Percentiles rank a stretch among this genome's conserved stretches.
phyloP scores from a whole-genome alignment of 345 rosid genomes.

The Cochlearia excelsa region DNA sequence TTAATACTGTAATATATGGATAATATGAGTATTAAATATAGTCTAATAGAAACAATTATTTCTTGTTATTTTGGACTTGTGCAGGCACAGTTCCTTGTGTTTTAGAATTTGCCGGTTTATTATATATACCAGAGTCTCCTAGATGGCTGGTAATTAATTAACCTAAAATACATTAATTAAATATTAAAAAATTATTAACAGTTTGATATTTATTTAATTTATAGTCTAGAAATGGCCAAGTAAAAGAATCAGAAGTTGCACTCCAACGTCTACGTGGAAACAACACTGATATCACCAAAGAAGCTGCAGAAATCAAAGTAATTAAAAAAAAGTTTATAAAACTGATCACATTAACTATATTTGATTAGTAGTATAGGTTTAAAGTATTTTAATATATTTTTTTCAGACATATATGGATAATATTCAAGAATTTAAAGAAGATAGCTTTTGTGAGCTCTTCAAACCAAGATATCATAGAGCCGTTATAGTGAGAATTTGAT shows the following conservation, averaged over 20 bases:
- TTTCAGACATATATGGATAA: constrained; percentile 48
- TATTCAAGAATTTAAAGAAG: constrained; percentile 40
- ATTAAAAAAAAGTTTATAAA: too few species aligned
- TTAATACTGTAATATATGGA: too few species aligned
- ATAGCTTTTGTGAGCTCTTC: constrained; percentile 39
- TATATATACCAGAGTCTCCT: constrained; percentile 39
- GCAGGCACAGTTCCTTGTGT: constrained; percentile 52
- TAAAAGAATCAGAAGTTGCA: constrained; percentile 42
- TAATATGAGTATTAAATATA: too few species aligned
- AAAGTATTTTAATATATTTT: too few species aligned
- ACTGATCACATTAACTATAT: too few species aligned
- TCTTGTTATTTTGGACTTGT: constrained; percentile 44
- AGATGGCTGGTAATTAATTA: constrained; percentile 59
- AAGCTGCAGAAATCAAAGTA: constrained; percentile 52
- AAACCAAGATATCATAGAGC: constrained; percentile 41
- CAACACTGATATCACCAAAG: constrained; percentile 42
- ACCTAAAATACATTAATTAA: constrained; percentile 18
- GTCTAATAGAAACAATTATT: too few species aligned
- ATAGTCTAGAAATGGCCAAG: constrained; percentile 52
- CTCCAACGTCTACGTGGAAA: constrained; percentile 49
- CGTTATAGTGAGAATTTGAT: constrained; percentile 36
- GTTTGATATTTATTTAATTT: constrained; percentile 7
- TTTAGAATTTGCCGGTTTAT: constrained; percentile 29
- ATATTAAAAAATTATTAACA: neutral
- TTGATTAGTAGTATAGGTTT: too few species aligned